Percentiles rank a stretch among this genome's conserved stretches.
Conservation (phyloP, 2,329 filamentous ascomycete genomes). For the Apiospora sp. region DNA sequence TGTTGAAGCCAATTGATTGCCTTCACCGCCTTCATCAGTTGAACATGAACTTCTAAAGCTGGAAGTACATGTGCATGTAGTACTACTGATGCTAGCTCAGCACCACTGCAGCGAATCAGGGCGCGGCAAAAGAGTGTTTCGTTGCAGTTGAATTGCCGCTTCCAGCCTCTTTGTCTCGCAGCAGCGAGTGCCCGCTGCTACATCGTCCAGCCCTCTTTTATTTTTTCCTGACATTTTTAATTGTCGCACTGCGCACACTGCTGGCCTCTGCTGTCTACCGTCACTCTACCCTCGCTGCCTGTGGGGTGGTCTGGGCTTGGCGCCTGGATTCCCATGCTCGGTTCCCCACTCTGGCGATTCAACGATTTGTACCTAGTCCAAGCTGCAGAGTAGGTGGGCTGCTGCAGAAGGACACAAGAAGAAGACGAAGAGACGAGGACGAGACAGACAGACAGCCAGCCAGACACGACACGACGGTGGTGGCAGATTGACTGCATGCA, state of each 20-base stretch:
- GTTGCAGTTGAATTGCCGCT: background rate
- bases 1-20: background rate
- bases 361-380: background rate
- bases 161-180: slow-evolving; percentile 11
- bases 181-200: too few species aligned
- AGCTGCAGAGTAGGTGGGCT: background rate
- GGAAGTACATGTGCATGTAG: background rate
- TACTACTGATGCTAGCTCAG: background rate
- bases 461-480: background rate
- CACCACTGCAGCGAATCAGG: background rate
- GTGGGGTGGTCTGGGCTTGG: slow-evolving; percentile 19
- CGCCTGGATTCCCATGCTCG: background rate
- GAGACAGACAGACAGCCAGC: background rate
- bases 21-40: background rate
- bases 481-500: too few species aligned
- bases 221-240: background rate
- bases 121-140: background rate
- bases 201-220: background rate
- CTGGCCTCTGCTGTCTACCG: background rate
- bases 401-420: background rate
- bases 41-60: background rate
- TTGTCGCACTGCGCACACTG: background rate
- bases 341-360: slow-evolving; percentile 18
- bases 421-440: background rate
- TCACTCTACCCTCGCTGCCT: slow-evolving; percentile 3